These are phyloP conservation scores for Teratosphaeria destructans DNA, from an alignment of 2,329 filamentous ascomycete species.

Conservation along the genomic window DNA sequence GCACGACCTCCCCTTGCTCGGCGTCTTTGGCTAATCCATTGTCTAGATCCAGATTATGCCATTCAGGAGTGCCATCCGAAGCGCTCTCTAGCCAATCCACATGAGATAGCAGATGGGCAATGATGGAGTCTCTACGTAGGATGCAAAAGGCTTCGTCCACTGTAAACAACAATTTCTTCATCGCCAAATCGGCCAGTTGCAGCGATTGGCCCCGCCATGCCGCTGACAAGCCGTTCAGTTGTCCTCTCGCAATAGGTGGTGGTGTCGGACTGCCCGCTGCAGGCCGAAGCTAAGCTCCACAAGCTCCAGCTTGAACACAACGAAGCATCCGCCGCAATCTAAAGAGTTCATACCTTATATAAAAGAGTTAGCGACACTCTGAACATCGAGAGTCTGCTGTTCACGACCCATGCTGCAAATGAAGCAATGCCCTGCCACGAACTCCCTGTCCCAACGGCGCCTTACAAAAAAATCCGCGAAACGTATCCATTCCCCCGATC, in stretches of 20 bases:
- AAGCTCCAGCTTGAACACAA: not conserved
- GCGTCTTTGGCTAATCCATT: conserved; percentile 1
- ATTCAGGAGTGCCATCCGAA: conserved; percentile 38
- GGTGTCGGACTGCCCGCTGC: not conserved
- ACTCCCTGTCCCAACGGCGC: not conserved
- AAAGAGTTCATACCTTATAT: not conserved
- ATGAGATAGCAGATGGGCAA: not conserved
- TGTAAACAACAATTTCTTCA: not conserved
- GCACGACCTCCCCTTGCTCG: not conserved
- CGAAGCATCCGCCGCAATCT: no score
- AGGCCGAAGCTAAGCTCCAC: not conserved
- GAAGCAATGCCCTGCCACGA: not conserved
- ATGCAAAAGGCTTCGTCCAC: not conserved
- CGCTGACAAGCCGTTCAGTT: not conserved
- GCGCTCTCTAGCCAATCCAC: conserved; percentile 25
- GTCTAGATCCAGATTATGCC: conserved; percentile 34
- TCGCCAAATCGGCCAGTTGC: not conserved
- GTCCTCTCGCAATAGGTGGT: not conserved
- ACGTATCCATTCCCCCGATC: not conserved
- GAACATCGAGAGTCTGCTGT: not conserved
- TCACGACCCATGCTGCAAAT: not conserved
- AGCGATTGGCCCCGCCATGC: not conserved
- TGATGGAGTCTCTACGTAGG: not conserved
- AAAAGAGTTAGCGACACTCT: not conserved
- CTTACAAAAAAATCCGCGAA: not conserved